Conservation (phyloP, 1,284 basidiomycete species). For the Ceratobasidium sp. region DNA sequence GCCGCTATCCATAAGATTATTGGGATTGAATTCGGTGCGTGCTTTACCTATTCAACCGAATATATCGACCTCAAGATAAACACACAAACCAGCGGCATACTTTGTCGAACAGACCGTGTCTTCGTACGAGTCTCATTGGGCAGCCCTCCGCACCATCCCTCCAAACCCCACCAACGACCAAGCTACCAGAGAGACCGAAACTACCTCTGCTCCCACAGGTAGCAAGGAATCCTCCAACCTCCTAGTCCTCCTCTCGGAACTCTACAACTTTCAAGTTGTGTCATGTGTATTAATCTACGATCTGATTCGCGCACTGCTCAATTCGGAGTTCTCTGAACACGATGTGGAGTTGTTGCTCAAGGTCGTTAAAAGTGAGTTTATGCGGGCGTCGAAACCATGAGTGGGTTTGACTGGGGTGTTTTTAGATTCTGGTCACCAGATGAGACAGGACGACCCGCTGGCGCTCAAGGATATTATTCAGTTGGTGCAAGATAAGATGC, state of each 20-base stretch:
- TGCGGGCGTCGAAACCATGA: neutral
- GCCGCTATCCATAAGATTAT: conserved; percentile 85
- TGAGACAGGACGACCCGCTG: conserved; percentile 72
- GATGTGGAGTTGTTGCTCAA: conserved; percentile 90
- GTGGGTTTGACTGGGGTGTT: neutral
- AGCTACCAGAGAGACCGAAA: conserved; percentile 47
- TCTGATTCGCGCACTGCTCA: conserved; percentile 82
- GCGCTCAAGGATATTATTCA: conserved; percentile 62
- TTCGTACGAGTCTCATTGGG: conserved; percentile 71
- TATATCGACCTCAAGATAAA: conserved; percentile 32
- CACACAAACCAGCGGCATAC: conserved; percentile 68
- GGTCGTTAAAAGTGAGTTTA: conserved; percentile 78
- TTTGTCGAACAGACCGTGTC: conserved; percentile 77
- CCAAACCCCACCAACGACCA: conserved; percentile 6
- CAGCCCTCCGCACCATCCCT: conserved; percentile 46
- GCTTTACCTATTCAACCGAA: conserved; percentile 44
- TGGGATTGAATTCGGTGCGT: conserved; percentile 88
- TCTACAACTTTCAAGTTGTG: conserved; percentile 96
- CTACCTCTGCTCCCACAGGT: conserved; percentile 52
- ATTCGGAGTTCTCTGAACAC: conserved; percentile 74
- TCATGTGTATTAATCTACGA: conserved; percentile 91
- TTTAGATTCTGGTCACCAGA: conserved; percentile 85
- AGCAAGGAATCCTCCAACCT: conserved; percentile 93
- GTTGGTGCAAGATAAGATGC: conserved; percentile 77
- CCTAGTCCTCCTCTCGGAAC: conserved; percentile 85